Percentiles rank a stretch among this genome's conserved stretches.
These are phyloP conservation scores for Arachis hypogaea DNA, from an alignment of 306 rosid species.

Conservation along the genomic window DNA sequence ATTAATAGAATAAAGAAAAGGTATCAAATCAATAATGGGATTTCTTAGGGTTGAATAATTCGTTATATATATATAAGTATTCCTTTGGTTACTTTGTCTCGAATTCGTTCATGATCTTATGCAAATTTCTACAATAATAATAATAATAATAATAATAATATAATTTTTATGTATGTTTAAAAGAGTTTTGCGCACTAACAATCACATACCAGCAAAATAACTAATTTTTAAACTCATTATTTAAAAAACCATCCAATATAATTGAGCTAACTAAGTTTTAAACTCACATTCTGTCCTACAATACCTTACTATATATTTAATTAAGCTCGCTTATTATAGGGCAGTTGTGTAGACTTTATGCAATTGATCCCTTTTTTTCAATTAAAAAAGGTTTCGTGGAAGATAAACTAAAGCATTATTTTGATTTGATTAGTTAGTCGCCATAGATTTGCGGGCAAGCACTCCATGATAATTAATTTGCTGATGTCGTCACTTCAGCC, in stretches of 20 bases:
- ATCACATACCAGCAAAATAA: too few relatives aligned
- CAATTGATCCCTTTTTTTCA: not conserved
- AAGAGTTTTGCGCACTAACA: too few relatives aligned
- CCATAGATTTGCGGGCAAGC: constrained; percentile 29
- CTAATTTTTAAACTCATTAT: too few relatives aligned
- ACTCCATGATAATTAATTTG: constrained; percentile 14
- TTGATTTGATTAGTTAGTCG: not conserved
- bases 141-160: not conserved
- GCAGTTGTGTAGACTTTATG: constrained; percentile 10
- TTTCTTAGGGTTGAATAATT: not conserved
- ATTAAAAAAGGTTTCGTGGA: constrained; percentile 24
- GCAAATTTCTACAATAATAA: not conserved
- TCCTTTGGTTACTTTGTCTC: not conserved
- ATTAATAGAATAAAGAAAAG: not conserved
- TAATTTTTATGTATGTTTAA: too few relatives aligned
- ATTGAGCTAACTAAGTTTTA: too few relatives aligned
- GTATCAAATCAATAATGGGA: not conserved
- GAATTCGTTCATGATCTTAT: not conserved
- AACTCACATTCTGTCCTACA: too few relatives aligned
- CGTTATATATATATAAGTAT: too few relatives aligned
- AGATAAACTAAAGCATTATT: constrained; percentile 23
- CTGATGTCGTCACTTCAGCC: constrained; percentile 11
- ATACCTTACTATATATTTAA: too few relatives aligned
- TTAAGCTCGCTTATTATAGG: not conserved
- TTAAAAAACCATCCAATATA: too few relatives aligned